Percentiles rank a stretch among this genome's conserved stretches.
phyloP scores from a whole-genome alignment of 331 rosid species.

The Ulmus americana region DNA sequence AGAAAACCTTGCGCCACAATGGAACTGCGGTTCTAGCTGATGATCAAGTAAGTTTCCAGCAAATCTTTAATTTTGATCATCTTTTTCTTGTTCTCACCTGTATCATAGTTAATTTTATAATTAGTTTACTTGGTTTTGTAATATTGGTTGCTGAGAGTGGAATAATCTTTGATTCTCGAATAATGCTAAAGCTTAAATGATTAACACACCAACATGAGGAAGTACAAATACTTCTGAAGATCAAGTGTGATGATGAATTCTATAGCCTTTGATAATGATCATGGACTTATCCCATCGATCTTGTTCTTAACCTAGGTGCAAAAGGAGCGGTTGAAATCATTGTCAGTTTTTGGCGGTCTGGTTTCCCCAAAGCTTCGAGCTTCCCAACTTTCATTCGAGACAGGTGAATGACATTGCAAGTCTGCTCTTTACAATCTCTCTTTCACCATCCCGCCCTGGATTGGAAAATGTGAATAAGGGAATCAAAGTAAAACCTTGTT shows the following conservation, averaged over 20 bases:
- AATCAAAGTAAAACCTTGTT: no score
- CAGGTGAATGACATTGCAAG: conserved; percentile 30
- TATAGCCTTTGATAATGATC: background rate
- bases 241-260: background rate
- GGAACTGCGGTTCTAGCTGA: conserved; percentile 30
- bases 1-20: conserved; percentile 25
- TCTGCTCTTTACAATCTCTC: background rate
- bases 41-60: conserved; percentile 40
- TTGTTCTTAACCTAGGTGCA: conserved; percentile 37
- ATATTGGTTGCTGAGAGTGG: no score
- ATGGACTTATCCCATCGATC: conserved; percentile 13
- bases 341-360: conserved; percentile 63
- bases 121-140: no score
- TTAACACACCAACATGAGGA: no score
- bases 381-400: conserved; percentile 79
- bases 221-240: no score
- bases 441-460: background rate
- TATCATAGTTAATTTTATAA: background rate
- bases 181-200: no score
- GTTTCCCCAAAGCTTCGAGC: conserved; percentile 89
- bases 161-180: no score
- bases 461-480: no score
- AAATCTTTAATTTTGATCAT: conserved; percentile 4
- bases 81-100: background rate
- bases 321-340: conserved; percentile 56